Base-by-base conservation (phyloP, 75 land plant species). In the Larix kaempferi region DNA sequence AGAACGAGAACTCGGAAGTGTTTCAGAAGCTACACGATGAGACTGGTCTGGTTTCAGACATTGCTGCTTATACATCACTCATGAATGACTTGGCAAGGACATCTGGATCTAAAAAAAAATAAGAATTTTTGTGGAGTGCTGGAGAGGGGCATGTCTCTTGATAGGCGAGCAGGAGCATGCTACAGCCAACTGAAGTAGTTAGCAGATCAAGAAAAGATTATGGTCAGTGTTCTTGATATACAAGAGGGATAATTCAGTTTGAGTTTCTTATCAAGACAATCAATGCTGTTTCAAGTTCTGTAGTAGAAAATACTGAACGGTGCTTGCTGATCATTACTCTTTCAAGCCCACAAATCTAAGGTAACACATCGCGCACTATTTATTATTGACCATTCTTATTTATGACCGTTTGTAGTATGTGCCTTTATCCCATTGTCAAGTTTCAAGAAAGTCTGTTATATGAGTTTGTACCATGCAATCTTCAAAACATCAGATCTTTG, bases 21-120 rank as follows among this genome's bases (percentile, higher is more conserved):
- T 14, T 74, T 59, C 77, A 72, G 66, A 80, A 78, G 61, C 52
- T 89, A 57, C 79, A 57, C 27, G 61, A 73, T 54, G 88, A 86
- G 74, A 89, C 73, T 65, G 88, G 91, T n/a, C 77, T 89, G 79
- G 58, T 89, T 59, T 60, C 67, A 39, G 88, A 89, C 71, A 84
- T 76, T 80, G 86, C 83, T n/a, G 74, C 82, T 37, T 89, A 89
- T 77, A 80, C 80, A 49, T 81, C 78, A 3, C 71, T 89, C 5
- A 64, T 89, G 37, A 81, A 73, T 71, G 79, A 84, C 62, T 6
- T 64, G 21, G 49, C n/a, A 63, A 74, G 35, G 54, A 77, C 72
- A 39, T 57, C 69, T 16, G 60, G 39, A 26, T 54, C 17, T 55
- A 27, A 25, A 74, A 74, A 57, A 26, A 14, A 16, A 74, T 74